A percentile compares a stretch with the other conserved stretches of the same genome.
phyloP scores from a whole-genome alignment of 768 basidiomycete species.

The Sarcodon aspratus region DNA sequence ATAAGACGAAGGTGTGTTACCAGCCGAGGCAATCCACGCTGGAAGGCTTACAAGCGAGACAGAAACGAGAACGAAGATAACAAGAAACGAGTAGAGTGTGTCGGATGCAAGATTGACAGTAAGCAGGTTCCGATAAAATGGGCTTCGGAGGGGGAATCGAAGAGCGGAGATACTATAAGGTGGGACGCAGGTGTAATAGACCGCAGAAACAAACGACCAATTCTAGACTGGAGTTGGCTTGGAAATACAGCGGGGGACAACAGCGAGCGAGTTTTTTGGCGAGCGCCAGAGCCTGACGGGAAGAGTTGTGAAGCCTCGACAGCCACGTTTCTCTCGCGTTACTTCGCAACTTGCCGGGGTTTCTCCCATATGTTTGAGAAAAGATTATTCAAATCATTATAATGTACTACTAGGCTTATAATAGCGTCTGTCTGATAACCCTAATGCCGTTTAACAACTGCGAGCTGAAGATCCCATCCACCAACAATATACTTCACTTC shows the following conservation, averaged over 20 bases:
- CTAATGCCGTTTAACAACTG: slow-evolving; percentile 67
- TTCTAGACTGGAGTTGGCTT: neutral
- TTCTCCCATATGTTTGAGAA: no score
- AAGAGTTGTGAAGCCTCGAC: neutral
- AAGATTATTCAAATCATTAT: no score
- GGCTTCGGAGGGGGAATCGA: slow-evolving; percentile 5
- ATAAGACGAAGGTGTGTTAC: slow-evolving; percentile 2
- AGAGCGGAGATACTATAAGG: slow-evolving; percentile 4
- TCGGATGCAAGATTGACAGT: neutral
- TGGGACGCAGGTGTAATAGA: slow-evolving; percentile 5
- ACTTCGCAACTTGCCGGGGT: no score
- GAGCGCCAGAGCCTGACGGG: no score
- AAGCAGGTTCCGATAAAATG: neutral
- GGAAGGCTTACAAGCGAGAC: slow-evolving; percentile 1
- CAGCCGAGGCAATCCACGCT: slow-evolving; percentile 5
- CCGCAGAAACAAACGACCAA: slow-evolving; percentile 7
- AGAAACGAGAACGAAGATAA: slow-evolving; percentile 7
- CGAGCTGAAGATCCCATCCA: slow-evolving; percentile 85
- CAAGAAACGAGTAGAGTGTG: slow-evolving; percentile 5
- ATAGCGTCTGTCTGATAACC: neutral
- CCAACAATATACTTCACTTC: slow-evolving; percentile 75
- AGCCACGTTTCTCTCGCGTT: no score
- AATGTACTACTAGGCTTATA: no score
- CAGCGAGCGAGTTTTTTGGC: neutral
- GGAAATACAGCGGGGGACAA: neutral